Percentiles rank a stretch among this genome's conserved stretches.
phyloP scores from a whole-genome alignment of 352 stramenopile genomes.

The Globisporangium viniferum region DNA sequence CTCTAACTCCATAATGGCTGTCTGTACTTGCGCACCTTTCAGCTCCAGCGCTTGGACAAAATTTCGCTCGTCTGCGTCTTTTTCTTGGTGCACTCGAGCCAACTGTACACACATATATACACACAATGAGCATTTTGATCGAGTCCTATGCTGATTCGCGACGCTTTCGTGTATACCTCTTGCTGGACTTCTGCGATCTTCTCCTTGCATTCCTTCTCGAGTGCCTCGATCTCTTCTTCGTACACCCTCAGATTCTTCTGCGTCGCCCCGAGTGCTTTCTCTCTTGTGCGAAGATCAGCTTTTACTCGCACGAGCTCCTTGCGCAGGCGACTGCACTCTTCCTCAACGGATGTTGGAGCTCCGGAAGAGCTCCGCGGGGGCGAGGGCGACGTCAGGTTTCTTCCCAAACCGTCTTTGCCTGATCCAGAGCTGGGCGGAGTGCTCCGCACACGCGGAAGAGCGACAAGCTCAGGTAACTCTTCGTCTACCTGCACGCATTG shows the following conservation, averaged over 20 bases:
- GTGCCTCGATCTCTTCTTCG: conserved; percentile 73
- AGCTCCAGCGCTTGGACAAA: conserved; percentile 71
- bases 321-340: conserved; percentile 31
- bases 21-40: conserved; percentile 62
- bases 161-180: conserved; percentile 25
- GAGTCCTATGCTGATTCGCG: background rate
- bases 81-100: conserved; percentile 48
- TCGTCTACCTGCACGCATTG: background rate
- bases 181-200: conserved; percentile 66
- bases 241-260: conserved; percentile 63
- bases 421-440: conserved; percentile 30
- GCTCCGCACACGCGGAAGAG: background rate
- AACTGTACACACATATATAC: conserved; percentile 19
- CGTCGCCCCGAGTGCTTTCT: conserved; percentile 50
- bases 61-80: conserved; percentile 65
- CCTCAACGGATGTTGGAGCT: conserved; percentile 15
- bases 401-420: conserved; percentile 23
- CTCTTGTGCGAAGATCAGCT: conserved; percentile 53
- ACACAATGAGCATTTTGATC: background rate
- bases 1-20: conserved; percentile 40
- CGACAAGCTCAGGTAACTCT: background rate
- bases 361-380: conserved; percentile 15
- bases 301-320: conserved; percentile 59
- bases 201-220: conserved; percentile 69
- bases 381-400: conserved; percentile 25